Percentiles rank a stretch among this genome's conserved stretches.
phyloP scores from a whole-genome alignment of 352 stramenopile genomes.

The Globisporangium iwayamae region DNA sequence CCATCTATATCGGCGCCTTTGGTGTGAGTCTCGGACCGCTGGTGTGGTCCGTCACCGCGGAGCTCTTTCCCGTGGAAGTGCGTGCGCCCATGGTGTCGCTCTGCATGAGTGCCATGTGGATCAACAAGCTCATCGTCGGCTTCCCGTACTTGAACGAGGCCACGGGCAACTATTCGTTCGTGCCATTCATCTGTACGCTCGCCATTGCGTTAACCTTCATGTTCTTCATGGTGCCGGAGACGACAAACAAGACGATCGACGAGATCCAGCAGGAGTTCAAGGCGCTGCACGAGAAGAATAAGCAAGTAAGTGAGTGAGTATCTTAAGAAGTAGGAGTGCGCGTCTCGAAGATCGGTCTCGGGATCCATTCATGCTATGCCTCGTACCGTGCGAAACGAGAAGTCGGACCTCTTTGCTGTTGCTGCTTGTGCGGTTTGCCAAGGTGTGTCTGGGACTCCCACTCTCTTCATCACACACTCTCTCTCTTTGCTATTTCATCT shows the following conservation, averaged over 20 bases:
- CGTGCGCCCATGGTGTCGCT: constrained; percentile 32
- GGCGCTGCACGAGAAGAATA: constrained; percentile 9
- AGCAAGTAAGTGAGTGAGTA: not conserved
- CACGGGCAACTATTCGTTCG: not conserved
- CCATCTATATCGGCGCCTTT: constrained; percentile 42
- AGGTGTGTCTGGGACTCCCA: too few species aligned
- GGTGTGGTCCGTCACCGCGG: constrained; percentile 29
- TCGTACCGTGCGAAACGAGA: too few species aligned
- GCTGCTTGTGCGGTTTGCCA: too few species aligned
- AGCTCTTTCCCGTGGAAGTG: constrained; percentile 30
- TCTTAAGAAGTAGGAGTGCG: too few species aligned
- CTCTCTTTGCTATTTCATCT: too few species aligned
- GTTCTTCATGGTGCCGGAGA: constrained; percentile 44
- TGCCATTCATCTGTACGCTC: constrained; percentile 34
- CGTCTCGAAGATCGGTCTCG: too few species aligned
- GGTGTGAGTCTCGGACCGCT: constrained; percentile 47
- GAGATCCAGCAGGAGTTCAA: constrained; percentile 49
- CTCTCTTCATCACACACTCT: too few species aligned
- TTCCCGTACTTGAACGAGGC: constrained; percentile 37
- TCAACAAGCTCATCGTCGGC: constrained; percentile 42
- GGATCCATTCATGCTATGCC: too few species aligned
- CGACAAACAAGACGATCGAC: constrained; percentile 46
- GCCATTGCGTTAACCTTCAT: constrained; percentile 28
- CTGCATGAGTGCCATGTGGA: constrained; percentile 38
- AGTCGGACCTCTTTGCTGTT: too few species aligned